These are phyloP conservation scores for Galium porrigens DNA, from an alignment of 305 asterid genomes.

Conservation along the genomic window DNA sequence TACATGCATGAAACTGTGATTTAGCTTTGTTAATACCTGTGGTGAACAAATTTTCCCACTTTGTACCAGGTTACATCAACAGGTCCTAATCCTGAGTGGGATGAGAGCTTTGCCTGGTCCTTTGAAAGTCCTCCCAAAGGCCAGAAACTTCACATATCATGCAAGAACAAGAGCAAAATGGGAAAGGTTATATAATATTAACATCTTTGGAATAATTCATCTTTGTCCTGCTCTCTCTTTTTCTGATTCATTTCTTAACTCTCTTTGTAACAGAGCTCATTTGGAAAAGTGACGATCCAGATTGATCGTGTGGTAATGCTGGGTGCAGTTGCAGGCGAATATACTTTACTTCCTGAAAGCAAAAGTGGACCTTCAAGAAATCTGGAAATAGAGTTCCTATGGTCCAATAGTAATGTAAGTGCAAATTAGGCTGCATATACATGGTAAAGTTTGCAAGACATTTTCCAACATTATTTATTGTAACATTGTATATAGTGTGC, in stretches of 20 bases:
- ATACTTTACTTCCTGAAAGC: constrained; percentile 79
- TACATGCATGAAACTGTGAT: neutral
- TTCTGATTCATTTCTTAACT: neutral
- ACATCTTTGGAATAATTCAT: neutral
- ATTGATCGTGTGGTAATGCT: constrained; percentile 94
- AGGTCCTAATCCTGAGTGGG: constrained; percentile 94
- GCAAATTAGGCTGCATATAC: constrained; percentile 11
- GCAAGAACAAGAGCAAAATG: constrained; percentile 99
- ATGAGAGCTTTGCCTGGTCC: constrained; percentile 87
- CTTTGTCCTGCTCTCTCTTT: neutral
- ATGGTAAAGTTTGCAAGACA: constrained; percentile 1
- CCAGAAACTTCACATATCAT: constrained; percentile 92
- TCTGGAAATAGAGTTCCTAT: constrained; percentile 88
- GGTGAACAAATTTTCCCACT: neutral
- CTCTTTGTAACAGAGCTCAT: constrained; percentile 51
- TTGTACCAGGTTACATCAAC: constrained; percentile 62
- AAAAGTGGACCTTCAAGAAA: constrained; percentile 91
- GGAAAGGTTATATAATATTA: constrained; percentile 51
- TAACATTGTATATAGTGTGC: constrained; percentile 17
- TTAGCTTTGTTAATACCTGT: neutral
- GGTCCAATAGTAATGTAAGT: constrained; percentile 52
- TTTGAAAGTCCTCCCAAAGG: constrained; percentile 98
- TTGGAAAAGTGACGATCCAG: constrained; percentile 92
- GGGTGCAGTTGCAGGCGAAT: constrained; percentile 94
- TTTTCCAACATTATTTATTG: constrained; percentile 9